Percentiles rank a stretch among this genome's conserved stretches.
Evolutionary conservation across 192 early-diverging fungal genomes (phyloP).

Genomic region (Powellomyces hirtus): DNA sequence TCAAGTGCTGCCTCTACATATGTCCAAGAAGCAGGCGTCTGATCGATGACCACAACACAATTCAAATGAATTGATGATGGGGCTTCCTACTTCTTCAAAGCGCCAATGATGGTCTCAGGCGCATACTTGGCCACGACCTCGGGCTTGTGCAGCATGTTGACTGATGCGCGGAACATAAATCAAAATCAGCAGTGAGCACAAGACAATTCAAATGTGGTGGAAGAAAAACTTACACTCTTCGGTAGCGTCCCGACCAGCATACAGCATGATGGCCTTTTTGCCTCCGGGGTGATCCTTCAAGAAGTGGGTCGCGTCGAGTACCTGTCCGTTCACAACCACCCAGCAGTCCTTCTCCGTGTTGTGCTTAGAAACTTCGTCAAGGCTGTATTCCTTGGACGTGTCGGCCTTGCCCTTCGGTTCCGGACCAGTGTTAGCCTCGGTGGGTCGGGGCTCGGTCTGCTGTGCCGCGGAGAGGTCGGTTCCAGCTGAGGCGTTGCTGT

Average conservation of each 20-base stretch:
- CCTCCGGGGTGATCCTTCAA: constrained; percentile 73
- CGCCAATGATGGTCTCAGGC: constrained; percentile 55
- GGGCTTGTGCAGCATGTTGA: constrained; percentile 80
- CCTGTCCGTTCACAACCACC: constrained; percentile 82
- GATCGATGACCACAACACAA: too few species aligned
- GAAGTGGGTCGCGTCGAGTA: constrained; percentile 76
- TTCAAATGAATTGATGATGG: too few species aligned
- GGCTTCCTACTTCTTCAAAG: constrained; percentile 28
- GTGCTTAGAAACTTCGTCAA: constrained; percentile 83
- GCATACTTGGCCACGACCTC: constrained; percentile 72
- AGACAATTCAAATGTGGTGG: neutral
- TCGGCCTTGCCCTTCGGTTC: constrained; percentile 29
- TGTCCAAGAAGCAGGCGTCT: too few species aligned
- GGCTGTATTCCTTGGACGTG: constrained; percentile 49
- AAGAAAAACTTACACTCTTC: constrained; percentile 63
- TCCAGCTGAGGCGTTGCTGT: constrained; percentile 20
- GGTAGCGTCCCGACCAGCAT: constrained; percentile 80
- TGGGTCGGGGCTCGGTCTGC: constrained; percentile 26
- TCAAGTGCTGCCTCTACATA: too few species aligned
- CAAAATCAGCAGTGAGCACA: neutral
- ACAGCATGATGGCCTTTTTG: constrained; percentile 66
- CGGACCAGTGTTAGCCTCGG: constrained; percentile 25
- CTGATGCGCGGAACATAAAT: neutral
- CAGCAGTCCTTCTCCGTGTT: constrained; percentile 79
- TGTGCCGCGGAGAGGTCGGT: constrained; percentile 39